These are phyloP conservation scores for Vanrija humicola DNA, from an alignment of 1,284 basidiomycete genomes.

Conservation along the genomic window DNA sequence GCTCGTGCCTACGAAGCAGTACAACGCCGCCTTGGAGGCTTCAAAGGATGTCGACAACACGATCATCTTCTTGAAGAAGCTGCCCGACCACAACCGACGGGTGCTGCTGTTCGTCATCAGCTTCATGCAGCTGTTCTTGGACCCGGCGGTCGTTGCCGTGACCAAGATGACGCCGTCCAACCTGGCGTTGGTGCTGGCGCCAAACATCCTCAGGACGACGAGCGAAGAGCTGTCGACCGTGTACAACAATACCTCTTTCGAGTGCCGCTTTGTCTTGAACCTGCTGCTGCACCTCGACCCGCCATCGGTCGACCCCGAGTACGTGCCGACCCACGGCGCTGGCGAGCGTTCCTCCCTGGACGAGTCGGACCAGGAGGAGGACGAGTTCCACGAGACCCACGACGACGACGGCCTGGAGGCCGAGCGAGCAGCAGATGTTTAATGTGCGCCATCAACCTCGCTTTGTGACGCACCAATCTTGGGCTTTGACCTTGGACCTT, in stretches of 20 bases:
- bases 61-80: slow-evolving; percentile 65
- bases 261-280: slow-evolving; percentile 80
- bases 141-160: slow-evolving; percentile 62
- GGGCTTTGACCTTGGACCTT: too few species aligned
- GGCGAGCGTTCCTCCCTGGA: too few species aligned
- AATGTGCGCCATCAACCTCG: neutral
- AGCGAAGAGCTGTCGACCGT: slow-evolving; percentile 77
- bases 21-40: slow-evolving; percentile 62
- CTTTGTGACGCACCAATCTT: too few species aligned
- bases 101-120: slow-evolving; percentile 81
- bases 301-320: slow-evolving; percentile 65
- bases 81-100: slow-evolving; percentile 77
- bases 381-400: too few species aligned
- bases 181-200: slow-evolving; percentile 70
- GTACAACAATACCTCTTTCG: slow-evolving; percentile 83
- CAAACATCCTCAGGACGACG: slow-evolving; percentile 75
- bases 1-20: slow-evolving; percentile 65
- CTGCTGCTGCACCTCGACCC: slow-evolving; percentile 74
- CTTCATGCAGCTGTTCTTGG: slow-evolving; percentile 81
- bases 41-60: slow-evolving; percentile 64
- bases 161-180: slow-evolving; percentile 74
- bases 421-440: too few species aligned
- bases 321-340: slow-evolving; percentile 42
- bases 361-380: too few species aligned
- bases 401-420: too few species aligned